Evolutionary conservation across 2,329 filamentous ascomycete species (phyloP), one percentile per base, ranked within the genome.

Genomic region (Trichoderma sp.): DNA sequence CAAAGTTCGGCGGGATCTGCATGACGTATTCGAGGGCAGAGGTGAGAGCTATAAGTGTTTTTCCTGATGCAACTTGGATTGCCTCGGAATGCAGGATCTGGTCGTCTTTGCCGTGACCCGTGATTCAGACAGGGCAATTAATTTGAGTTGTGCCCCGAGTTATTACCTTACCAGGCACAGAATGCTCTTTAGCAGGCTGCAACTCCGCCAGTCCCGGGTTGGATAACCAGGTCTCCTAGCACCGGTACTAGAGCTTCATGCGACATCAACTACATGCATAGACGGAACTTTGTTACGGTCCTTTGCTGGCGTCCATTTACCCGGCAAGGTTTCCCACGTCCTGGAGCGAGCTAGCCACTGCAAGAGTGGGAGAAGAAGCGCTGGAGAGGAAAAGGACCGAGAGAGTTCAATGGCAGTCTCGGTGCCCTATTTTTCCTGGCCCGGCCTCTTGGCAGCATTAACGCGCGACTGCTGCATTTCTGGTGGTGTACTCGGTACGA

Each of bases 381-480:
- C n/a, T 13, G 42, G 42, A 22, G 13, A 42, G 17, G 22, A 45
- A 64, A 54, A 53, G 34, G 60, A 64, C 60, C 60, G 60, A 64
- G 34, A 64, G 19, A 29, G 4, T 63, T 22, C 25, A n/a, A n/a
- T n/a, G n/a, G 42, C 35, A 37, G 25, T 39, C 17, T 59, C 37
- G 57, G 37, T 39, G 57, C 57, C 22, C 37, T 57, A 35, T 48
- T 35, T 48, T 56, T 25, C 39, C 35, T 65, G 52, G 50, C 15
- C 25, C 19, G 61, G 61, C 52, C 13, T 34, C 61, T 65, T 57
- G 61, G 61, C 61, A 35, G 61, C 61, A 48, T 65, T 35, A 57
- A 65, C 37, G 35, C 48, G 61, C 45, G 15, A 52, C 13, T 63
- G 45, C 45, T 63, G 42, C 37, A 39, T 32, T 17, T 58, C 8